These are phyloP conservation scores for Biscutella laevigata DNA, from an alignment of 441 rosid genomes.

Conservation along the genomic window DNA sequence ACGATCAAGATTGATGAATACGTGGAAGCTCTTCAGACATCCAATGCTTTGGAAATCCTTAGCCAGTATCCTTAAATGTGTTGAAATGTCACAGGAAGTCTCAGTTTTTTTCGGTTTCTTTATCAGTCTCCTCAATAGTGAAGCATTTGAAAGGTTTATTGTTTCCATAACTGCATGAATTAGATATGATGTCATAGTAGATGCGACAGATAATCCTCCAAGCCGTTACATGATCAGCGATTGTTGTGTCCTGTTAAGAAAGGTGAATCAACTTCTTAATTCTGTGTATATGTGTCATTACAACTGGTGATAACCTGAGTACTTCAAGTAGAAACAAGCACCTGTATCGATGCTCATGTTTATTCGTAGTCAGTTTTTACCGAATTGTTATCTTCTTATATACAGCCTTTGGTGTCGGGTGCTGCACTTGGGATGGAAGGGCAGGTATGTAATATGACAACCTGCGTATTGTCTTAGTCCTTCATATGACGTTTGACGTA, in stretches of 20 bases:
- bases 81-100: not conserved
- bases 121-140: not conserved
- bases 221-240: conserved; percentile 96
- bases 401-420: conserved; percentile 94
- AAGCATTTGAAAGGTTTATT: conserved; percentile 3
- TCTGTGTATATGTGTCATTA: not conserved
- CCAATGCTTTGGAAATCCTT: conserved; percentile 82
- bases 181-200: conserved; percentile 81
- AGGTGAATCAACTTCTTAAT: conserved; percentile 38
- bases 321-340: not conserved
- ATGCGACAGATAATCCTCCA: conserved; percentile 94
- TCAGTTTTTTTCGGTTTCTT: not conserved
- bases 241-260: conserved; percentile 85
- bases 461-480: not conserved
- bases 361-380: conserved; percentile 6
- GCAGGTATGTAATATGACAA: conserved; percentile 44
- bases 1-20: conserved; percentile 62
- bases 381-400: too few species aligned
- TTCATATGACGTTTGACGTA: conserved; percentile 11
- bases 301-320: not conserved
- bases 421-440: conserved; percentile 97
- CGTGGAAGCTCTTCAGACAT: conserved; percentile 69
- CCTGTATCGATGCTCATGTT: not conserved
- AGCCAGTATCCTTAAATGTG: conserved; percentile 64
- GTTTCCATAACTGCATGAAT: conserved; percentile 31